Base-by-base conservation (phyloP, 495 filamentous ascomycete genomes). In the Aspergillus wentii region DNA sequence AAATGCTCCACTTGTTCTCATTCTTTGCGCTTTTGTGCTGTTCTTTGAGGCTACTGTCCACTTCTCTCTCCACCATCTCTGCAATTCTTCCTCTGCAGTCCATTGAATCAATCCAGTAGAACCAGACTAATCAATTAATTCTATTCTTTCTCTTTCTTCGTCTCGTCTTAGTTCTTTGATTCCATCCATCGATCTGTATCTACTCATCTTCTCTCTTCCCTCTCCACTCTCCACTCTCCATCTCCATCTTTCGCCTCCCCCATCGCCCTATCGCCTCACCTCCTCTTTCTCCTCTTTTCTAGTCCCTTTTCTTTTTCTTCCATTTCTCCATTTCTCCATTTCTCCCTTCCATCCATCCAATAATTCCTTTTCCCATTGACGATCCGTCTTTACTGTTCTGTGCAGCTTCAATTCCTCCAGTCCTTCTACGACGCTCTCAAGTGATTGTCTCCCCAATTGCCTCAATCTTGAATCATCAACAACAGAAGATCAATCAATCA, bases 401-500 rank as follows among this genome's bases (percentile, higher is more conserved):
- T n/a, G n/a, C n/a, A n/a, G n/a, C n/a, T n/a, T n/a, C n/a, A n/a
- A n/a, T n/a, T n/a, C n/a, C n/a, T n/a, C n/a, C n/a, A n/a, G n/a
- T n/a, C n/a, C n/a, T n/a, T n/a, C n/a, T n/a, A n/a, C n/a, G n/a
- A n/a, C n/a, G n/a, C n/a, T n/a, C n/a, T n/a, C n/a, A n/a, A n/a
- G n/a, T n/a, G n/a, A n/a, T n/a, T n/a, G n/a, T n/a, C n/a, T n/a
- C 31, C 18, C 17, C 23, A 35, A 30, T 32, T 17, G 33, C 18
- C 40, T 43, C 40, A 35, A 27, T 44, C 31, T 31, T 18, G 38
- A 29, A 30, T 38, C 21, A 18, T 17, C 30, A n/a, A n/a, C n/a
- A n/a, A n/a, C 30, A n/a, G 35, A 6, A 14, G 16, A 9, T 38
- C 5, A 14, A 11, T 32, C 29, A 40, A 26, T 16, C 21, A 30